Conservation (phyloP, 1,284 basidiomycete genomes). For the Apiotrichum laibachii region DNA sequence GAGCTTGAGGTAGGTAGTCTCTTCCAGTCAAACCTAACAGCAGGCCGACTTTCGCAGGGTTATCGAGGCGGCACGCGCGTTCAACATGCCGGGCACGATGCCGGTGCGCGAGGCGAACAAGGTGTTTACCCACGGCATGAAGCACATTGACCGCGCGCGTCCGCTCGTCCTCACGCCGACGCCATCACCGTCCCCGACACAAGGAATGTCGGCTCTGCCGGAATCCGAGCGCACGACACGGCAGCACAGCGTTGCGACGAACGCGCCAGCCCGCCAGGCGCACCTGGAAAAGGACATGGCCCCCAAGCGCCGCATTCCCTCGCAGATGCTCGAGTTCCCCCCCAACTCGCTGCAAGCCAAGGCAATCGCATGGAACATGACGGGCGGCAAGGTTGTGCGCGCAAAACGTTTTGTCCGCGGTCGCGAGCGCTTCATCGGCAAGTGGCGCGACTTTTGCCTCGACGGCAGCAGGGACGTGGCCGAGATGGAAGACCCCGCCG, state of each 20-base stretch:
- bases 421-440: slow-evolving; percentile 46
- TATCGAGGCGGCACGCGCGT: slow-evolving; percentile 41
- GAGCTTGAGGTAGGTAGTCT: slow-evolving; percentile 40
- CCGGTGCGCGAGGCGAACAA: slow-evolving; percentile 41
- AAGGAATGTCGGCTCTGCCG: slow-evolving; percentile 4
- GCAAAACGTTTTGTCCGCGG: slow-evolving; percentile 43
- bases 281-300: slow-evolving; percentile 16
- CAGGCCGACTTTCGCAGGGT: slow-evolving; percentile 44
- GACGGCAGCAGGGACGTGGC: slow-evolving; percentile 46
- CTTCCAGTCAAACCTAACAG: neutral
- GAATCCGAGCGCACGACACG: slow-evolving; percentile 17
- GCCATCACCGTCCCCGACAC: slow-evolving; percentile 31
- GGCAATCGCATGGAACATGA: slow-evolving; percentile 48
- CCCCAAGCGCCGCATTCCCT: slow-evolving; percentile 39
- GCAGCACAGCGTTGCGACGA: neutral
- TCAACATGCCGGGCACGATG: slow-evolving; percentile 44
- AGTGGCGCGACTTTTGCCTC: slow-evolving; percentile 45
- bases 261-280: too few relatives aligned
- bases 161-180: slow-evolving; percentile 44
- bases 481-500: slow-evolving; percentile 46
- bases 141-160: slow-evolving; percentile 44
- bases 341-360: slow-evolving; percentile 38
- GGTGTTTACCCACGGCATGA: slow-evolving; percentile 40
- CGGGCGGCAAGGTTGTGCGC: slow-evolving; percentile 43
- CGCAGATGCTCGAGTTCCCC: slow-evolving; percentile 46